Evolutionary conservation across 371 early-diverging fungal genomes (phyloP).

Genomic region (Fennellomyces sp.): DNA sequence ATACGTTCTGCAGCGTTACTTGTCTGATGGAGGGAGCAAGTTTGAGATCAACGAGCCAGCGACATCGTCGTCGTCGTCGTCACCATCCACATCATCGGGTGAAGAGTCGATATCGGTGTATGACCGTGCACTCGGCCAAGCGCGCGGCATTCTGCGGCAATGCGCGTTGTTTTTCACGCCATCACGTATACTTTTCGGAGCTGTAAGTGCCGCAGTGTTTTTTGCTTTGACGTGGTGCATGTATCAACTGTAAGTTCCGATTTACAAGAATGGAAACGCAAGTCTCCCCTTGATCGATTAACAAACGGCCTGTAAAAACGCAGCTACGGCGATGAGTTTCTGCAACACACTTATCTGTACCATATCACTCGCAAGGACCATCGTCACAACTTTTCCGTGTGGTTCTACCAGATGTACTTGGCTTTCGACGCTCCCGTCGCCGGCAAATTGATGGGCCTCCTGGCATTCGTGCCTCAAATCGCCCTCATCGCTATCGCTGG

Average conservation of each 20-base stretch:
- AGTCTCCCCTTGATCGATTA: no score
- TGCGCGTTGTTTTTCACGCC: conserved; percentile 48
- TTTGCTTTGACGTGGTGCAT: conserved; percentile 68
- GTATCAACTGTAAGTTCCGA: conserved; percentile 64
- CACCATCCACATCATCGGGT: background rate
- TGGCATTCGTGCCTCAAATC: conserved; percentile 82
- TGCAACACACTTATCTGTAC: conserved; percentile 92
- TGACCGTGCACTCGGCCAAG: background rate
- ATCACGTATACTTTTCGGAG: conserved; percentile 70
- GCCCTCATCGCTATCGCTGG: conserved; percentile 63
- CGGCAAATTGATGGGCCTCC: conserved; percentile 48
- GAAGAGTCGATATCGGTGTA: background rate
- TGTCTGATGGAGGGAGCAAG: conserved; percentile 2
- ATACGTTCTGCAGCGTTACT: conserved; percentile 16
- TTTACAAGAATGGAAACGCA: no score
- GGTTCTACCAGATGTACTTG: conserved; percentile 94
- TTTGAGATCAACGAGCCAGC: background rate
- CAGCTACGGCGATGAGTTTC: conserved; percentile 85
- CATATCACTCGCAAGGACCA: conserved; percentile 96
- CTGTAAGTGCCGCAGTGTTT: conserved; percentile 74
- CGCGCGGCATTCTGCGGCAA: conserved; percentile 1
- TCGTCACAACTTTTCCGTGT: conserved; percentile 97
- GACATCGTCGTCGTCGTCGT: background rate
- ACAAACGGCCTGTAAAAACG: background rate
- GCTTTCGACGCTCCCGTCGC: conserved; percentile 51